Base-by-base conservation (phyloP, 805 yeast species). In the Ogataea methanolica region DNA sequence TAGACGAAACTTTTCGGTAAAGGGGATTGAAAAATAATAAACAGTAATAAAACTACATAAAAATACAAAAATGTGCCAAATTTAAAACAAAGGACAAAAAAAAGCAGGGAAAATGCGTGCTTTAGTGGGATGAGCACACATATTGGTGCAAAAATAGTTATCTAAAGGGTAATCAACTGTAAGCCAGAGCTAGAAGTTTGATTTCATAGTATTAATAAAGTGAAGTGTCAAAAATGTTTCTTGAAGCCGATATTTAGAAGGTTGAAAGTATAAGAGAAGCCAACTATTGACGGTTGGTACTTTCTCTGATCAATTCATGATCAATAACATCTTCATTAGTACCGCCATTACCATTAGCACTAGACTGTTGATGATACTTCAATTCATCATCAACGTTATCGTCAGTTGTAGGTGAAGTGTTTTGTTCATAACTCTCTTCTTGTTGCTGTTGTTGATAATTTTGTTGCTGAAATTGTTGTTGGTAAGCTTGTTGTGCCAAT, bases 341-440 rank as follows among this genome's bases (percentile, higher is more conserved):
- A 19, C 41, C 26, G n/a, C 31, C 29, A 15, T 40, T 37, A 5
- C 26, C 46, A 9, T 45, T 9, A n/a, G 39, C 29, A 14, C 11
- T 44, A 11, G 42, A 4, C 34, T 45, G 54, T 21, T 42, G 48
- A 31, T 47, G 48, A 40, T 47, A 51, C 36, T 54, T 52, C 46
- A 56, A 45, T 41, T 51, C 56, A 42, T 53, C 59, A 42, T 56
- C 60, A n/a, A 56, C 59, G 39, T 56, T 54, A 19, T 54, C 58
- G 43, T 52, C 58, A 14, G 48, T 50, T 1, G 49, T 14, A n/a
- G 34, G 42, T 16, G 40, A 31, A 17, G 50, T 19, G 16, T 34
- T 42, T 12, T 36, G 37, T 19, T 35, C 11, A 5, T 44, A 35
- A 37, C 37, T 19, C 12, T 26, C 11, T 23, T 12, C 19, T 9